Evolutionary conservation across 495 filamentous ascomycete genomes (phyloP).

Genomic region (Aspergillus olivimuriae): DNA sequence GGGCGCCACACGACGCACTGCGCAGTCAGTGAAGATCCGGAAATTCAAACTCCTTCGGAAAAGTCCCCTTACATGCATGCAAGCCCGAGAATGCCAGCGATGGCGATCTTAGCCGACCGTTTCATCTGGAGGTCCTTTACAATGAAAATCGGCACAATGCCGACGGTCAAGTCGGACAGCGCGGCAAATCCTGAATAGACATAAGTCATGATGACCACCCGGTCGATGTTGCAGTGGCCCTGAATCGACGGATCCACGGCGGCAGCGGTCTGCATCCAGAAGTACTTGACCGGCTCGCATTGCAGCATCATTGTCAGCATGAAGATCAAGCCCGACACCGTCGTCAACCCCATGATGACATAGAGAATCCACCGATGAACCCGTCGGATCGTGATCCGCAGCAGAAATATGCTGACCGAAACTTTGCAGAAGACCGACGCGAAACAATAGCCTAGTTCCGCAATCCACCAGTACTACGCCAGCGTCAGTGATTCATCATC

Average conservation of each 20-base stretch:
- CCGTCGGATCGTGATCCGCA: conserved; percentile 4
- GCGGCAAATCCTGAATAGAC: conserved; percentile 7
- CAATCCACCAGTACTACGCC: conserved; percentile 6
- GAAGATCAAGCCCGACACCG: conserved; percentile 2
- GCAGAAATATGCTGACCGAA: conserved; percentile 6
- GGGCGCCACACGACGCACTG: background rate
- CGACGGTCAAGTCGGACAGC: conserved; percentile 8
- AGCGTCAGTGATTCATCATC: background rate
- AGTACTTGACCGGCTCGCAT: conserved; percentile 6
- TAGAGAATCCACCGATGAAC: conserved; percentile 1
- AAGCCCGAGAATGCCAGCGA: conserved; percentile 5
- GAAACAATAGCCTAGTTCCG: conserved; percentile 5
- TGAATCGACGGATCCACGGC: background rate
- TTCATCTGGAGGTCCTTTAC: conserved; percentile 4
- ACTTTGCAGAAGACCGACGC: conserved; percentile 6
- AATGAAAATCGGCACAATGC: conserved; percentile 6
- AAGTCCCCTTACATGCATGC: conserved; percentile 1
- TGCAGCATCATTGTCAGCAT: conserved; percentile 4
- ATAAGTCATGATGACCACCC: conserved; percentile 6
- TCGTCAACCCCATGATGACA: background rate
- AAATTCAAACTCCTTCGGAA: too few relatives aligned
- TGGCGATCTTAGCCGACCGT: conserved; percentile 3
- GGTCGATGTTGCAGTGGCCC: conserved; percentile 1
- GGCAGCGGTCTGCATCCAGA: background rate
- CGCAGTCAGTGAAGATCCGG: too few relatives aligned